phyloP scores from a whole-genome alignment of 805 yeast genomes.

The Barnettozyma siamensis region DNA sequence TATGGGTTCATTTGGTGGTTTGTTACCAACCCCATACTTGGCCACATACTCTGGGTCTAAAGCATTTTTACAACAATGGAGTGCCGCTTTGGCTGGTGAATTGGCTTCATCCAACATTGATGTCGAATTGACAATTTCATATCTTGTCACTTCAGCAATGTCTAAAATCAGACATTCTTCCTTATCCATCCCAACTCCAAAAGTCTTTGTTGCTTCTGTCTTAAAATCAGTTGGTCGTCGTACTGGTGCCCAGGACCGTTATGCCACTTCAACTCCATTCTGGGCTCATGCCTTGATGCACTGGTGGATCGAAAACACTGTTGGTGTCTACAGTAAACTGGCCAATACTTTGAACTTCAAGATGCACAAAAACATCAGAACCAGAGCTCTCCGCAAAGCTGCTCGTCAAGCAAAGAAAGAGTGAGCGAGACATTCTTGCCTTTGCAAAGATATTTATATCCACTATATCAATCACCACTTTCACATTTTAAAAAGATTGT shows the following conservation, averaged over 20 bases:
- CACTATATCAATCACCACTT: too few species aligned
- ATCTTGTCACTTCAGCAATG: constrained; percentile 92
- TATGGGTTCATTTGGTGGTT: constrained; percentile 97
- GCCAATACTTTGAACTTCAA: constrained; percentile 63
- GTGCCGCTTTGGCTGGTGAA: constrained; percentile 83
- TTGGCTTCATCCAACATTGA: constrained; percentile 64
- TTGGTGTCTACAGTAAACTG: constrained; percentile 73
- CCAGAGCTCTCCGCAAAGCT: constrained; percentile 75
- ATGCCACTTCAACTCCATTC: constrained; percentile 81
- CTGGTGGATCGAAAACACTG: constrained; percentile 67
- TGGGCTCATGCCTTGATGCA: constrained; percentile 94
- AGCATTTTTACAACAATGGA: constrained; percentile 93
- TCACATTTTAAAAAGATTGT: neutral
- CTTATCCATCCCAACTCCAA: constrained; percentile 73
- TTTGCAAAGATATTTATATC: too few species aligned
- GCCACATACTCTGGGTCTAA: constrained; percentile 96
- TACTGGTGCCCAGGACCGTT: constrained; percentile 90
- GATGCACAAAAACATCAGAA: constrained; percentile 78
- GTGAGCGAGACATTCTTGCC: constrained; percentile 1
- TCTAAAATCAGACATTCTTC: constrained; percentile 84
- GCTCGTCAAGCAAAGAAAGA: constrained; percentile 35
- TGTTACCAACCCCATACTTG: constrained; percentile 84
- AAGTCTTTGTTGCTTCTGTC: constrained; percentile 67
- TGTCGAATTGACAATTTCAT: constrained; percentile 80
- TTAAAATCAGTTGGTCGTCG: constrained; percentile 72